Conservation (phyloP, 805 yeast species). For the Monosporozyma aquatica region DNA sequence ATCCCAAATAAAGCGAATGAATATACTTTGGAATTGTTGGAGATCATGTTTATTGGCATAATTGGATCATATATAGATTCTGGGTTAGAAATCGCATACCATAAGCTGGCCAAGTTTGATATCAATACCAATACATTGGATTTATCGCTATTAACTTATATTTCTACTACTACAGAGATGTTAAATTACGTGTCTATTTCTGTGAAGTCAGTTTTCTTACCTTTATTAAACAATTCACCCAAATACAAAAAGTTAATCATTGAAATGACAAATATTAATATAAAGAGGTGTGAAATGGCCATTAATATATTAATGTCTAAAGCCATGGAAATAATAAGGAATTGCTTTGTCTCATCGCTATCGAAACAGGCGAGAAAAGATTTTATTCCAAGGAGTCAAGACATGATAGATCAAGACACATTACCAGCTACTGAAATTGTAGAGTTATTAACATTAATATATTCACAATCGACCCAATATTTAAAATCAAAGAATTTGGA, state of each 20-base stretch:
- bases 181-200: conserved; percentile 60
- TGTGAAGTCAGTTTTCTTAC: conserved; percentile 64
- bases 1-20: conserved; percentile 54
- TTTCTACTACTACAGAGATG: conserved; percentile 49
- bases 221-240: conserved; percentile 57
- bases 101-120: conserved; percentile 34
- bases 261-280: conserved; percentile 50
- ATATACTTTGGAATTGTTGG: conserved; percentile 56
- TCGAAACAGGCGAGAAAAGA: conserved; percentile 71
- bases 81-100: conserved; percentile 64
- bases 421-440: conserved; percentile 59
- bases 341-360: conserved; percentile 41
- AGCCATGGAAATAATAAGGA: conserved; percentile 43
- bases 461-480: conserved; percentile 30
- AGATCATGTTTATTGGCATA: conserved; percentile 55
- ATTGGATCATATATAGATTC: conserved; percentile 68
- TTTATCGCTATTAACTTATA: conserved; percentile 40
- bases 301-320: conserved; percentile 56
- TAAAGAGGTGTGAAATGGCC: conserved; percentile 53
- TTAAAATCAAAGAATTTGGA: conserved; percentile 41
- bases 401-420: conserved; percentile 49
- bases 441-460: conserved; percentile 35
- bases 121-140: conserved; percentile 27
- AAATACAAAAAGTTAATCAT: conserved; percentile 49
- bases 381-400: conserved; percentile 41